Base-by-base conservation (phyloP, 1,284 basidiomycete genomes). In the Boletus semigastroideus region DNA sequence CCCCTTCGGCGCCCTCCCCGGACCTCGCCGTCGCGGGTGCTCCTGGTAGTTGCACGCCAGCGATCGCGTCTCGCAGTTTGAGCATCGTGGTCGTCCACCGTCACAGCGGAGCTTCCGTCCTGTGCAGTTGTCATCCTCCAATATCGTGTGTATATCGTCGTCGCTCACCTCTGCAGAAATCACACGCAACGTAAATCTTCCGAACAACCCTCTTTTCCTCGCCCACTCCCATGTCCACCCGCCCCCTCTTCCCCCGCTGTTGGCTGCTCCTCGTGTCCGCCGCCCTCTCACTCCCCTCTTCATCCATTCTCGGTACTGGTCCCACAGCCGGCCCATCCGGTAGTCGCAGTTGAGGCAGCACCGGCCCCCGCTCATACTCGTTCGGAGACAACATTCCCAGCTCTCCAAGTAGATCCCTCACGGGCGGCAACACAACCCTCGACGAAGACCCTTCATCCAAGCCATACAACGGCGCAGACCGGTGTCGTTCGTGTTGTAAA, bases 71-170 rank as follows among this genome's bases (percentile, higher is more conserved):
- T 58, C 62, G 67, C 87, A 90, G 58, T 84, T 82, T 13, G 66
- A 71, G 59, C 87, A 90, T 8, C 70, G 67, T 30, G 86, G 87
- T 53, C 73, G 75, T 7, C 67, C 71, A 5, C 86, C 87, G 61
- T 86, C 82, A 69, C 87, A 90, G 16, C 80, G 77, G 55, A 89
- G 76, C 66, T 90, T 90, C 49, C 87, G 81, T 46, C 75, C 86
- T 90, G 62, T 42, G 22, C 55, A 46, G 40, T 51, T 46, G 54
- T 49, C 52, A 55, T 55, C 45, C 52, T 38, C 33, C 19, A 61
- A 7, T 38, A 12, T 5, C 20, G 8, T 17, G 19, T 31, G 2
- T 11, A 9, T 34, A 28, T 20, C 49, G 34, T 20, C 7, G 4
- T 46, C 36, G 42, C 82, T 74, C 67, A 84, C 86, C 75, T 77